phyloP scores from a whole-genome alignment of 805 yeast genomes.

The Saccharomycopsis fermentans region DNA sequence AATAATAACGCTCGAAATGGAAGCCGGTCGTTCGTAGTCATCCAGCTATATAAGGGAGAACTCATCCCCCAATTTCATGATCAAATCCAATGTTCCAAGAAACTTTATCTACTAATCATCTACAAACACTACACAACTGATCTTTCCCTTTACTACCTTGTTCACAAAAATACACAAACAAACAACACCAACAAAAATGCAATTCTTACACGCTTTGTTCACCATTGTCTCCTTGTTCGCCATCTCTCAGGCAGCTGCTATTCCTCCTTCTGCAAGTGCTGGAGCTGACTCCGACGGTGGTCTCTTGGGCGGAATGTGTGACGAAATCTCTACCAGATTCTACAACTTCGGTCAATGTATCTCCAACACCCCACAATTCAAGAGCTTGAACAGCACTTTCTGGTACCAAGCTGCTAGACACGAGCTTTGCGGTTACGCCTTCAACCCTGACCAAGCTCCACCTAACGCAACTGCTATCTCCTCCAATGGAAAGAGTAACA shows the following conservation, averaged over 20 bases:
- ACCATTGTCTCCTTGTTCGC: not conserved
- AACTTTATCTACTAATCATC: no score
- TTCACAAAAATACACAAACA: not conserved
- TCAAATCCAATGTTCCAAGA: no score
- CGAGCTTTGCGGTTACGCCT: conserved; percentile 16
- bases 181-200: conserved; percentile 4
- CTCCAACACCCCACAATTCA: conserved; percentile 11
- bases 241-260: conserved; percentile 7
- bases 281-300: not conserved
- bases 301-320: conserved; percentile 10
- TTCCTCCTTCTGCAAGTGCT: conserved; percentile 1
- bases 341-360: conserved; percentile 15
- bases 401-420: conserved; percentile 19
- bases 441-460: not conserved
- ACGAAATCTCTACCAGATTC: conserved; percentile 12
- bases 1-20: not conserved
- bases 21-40: no score
- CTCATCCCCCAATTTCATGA: not conserved
- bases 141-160: no score
- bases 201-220: not conserved
- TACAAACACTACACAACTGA: no score
- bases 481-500: not conserved
- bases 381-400: conserved; percentile 11
- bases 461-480: not conserved
- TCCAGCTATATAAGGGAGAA: not conserved